phyloP scores from a whole-genome alignment of 352 stramenopile genomes.

The Globisporangium megalacanthum region DNA sequence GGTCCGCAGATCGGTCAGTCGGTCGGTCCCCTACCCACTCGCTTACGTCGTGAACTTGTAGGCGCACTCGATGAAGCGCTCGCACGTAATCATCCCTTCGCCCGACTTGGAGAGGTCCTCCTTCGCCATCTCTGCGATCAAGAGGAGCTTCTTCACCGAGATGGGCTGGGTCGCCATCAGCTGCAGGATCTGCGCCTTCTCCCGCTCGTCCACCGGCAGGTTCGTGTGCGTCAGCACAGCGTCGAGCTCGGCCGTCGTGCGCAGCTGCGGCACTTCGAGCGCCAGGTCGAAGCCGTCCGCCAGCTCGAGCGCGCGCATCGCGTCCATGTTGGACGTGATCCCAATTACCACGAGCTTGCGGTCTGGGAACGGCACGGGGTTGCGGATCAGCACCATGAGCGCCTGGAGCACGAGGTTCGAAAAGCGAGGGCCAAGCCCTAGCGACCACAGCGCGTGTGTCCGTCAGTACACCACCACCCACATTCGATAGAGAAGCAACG shows the following conservation, averaged over 20 bases:
- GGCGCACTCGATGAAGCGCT: constrained; percentile 78
- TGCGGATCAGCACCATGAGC: constrained; percentile 98
- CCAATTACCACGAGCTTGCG: constrained; percentile 96
- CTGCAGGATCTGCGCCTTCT: constrained; percentile 64
- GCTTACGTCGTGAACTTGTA: constrained; percentile 66
- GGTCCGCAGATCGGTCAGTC: too few relatives aligned
- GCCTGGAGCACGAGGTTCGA: constrained; percentile 98
- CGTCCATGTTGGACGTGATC: constrained; percentile 90
- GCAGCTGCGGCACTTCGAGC: constrained; percentile 90
- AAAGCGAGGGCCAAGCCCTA: constrained; percentile 94
- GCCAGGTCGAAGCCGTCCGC: constrained; percentile 93
- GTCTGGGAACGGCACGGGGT: constrained; percentile 90
- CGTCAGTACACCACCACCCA: not conserved
- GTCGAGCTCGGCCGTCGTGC: constrained; percentile 85
- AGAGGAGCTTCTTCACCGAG: constrained; percentile 97
- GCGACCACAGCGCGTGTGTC: not conserved
- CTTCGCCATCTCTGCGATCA: constrained; percentile 96
- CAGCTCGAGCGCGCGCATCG: constrained; percentile 93
- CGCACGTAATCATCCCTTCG: constrained; percentile 64
- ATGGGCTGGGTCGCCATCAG: constrained; percentile 90
- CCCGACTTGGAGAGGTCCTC: constrained; percentile 68
- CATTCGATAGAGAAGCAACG: not conserved
- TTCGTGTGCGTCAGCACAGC: constrained; percentile 80
- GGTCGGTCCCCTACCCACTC: not conserved
- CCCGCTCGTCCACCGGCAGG: constrained; percentile 61